Base-by-base conservation (phyloP, 2,329 filamentous ascomycete genomes). In the Aspergillus sp. region DNA sequence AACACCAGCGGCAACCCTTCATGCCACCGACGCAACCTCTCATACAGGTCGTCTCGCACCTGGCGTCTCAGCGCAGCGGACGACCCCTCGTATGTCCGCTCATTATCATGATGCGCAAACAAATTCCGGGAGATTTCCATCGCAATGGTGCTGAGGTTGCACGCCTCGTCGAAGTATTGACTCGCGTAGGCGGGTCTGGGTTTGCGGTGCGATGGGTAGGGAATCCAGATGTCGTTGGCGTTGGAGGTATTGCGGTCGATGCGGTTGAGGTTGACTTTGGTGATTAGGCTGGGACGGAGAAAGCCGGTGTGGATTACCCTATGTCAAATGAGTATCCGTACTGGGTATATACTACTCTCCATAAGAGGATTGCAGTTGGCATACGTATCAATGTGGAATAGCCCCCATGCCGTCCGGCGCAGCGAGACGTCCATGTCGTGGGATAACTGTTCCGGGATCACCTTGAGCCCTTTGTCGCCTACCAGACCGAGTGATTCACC, bases 331-430 rank as follows among this genome's bases (percentile, higher is more conserved):
- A 29, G 10, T 9, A 12, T 19, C 19, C 19, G 19, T 19, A 19
- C 19, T 19, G 19, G 19, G 19, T 19, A 19, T 19, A 19, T 19
- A 19, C 19, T 19, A 19, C 19, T 19, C 19, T 19, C 19, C 19
- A 19, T 34, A 2, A 5, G 27, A 12, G 26, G 8, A 1, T 2
- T 3, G 7, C 19, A 28, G 10, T 7, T 7, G 35, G 59, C 65
- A 46, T 50, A 68, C 66, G 66, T 67, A 40, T 69, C 66, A 30
- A 67, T 57, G 36, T 68, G 63, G 36, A 66, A 68, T 19, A 69
- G 39, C 0, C 66, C 66, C 66, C 66, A 68, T 1, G 63, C 62
- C 5, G 64, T 65, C 42, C 59, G 53, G 42, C 54, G 58, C 41
- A 59, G 47, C 2, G 64, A 67, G 4, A 48, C 47, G 34, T 61